Percentiles rank a stretch among this genome's conserved stretches.
phyloP scores from a whole-genome alignment of 495 filamentous ascomycete species.

The Cercophora scortea region DNA sequence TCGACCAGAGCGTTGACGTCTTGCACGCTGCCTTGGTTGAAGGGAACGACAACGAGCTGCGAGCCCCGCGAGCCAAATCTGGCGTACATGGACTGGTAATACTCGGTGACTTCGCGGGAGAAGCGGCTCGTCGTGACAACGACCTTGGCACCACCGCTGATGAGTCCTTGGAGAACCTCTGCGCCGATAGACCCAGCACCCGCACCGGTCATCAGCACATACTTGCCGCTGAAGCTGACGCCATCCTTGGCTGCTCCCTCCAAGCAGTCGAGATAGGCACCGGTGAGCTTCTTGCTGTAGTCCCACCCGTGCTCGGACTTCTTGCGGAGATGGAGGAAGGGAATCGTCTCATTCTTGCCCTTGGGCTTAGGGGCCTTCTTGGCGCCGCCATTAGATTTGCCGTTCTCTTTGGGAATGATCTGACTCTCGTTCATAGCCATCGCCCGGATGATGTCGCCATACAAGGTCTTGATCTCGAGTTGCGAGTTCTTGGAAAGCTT shows the following conservation, averaged over 20 bases:
- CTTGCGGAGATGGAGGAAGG: slow-evolving; percentile 94
- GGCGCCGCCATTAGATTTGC: slow-evolving; percentile 44
- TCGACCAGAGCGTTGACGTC: slow-evolving; percentile 88
- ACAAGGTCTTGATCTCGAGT: slow-evolving; percentile 88
- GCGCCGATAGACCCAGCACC: slow-evolving; percentile 97
- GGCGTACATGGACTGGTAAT: slow-evolving; percentile 98
- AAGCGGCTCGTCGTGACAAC: slow-evolving; percentile 93
- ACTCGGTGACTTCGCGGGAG: slow-evolving; percentile 96
- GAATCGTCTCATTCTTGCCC: slow-evolving; percentile 93
- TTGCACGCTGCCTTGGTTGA: slow-evolving; percentile 98
- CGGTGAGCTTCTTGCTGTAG: slow-evolving; percentile 96
- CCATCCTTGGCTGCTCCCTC: slow-evolving; percentile 81
- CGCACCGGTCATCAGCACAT: slow-evolving; percentile 96
- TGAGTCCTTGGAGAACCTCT: slow-evolving; percentile 93
- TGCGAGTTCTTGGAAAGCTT: slow-evolving; percentile 91
- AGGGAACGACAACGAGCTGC: slow-evolving; percentile 94
- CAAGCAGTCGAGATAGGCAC: slow-evolving; percentile 81
- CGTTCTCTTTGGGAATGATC: slow-evolving; percentile 80
- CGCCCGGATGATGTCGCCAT: slow-evolving; percentile 86
- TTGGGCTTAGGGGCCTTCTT: slow-evolving; percentile 69
- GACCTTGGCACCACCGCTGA: slow-evolving; percentile 94
- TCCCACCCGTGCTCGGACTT: slow-evolving; percentile 95
- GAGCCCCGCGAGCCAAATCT: slow-evolving; percentile 89
- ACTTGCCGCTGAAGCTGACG: slow-evolving; percentile 88
- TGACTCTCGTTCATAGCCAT: slow-evolving; percentile 95